Evolutionary conservation across 306 rosid species (phyloP).

Genomic region (Sophora flavescens): DNA sequence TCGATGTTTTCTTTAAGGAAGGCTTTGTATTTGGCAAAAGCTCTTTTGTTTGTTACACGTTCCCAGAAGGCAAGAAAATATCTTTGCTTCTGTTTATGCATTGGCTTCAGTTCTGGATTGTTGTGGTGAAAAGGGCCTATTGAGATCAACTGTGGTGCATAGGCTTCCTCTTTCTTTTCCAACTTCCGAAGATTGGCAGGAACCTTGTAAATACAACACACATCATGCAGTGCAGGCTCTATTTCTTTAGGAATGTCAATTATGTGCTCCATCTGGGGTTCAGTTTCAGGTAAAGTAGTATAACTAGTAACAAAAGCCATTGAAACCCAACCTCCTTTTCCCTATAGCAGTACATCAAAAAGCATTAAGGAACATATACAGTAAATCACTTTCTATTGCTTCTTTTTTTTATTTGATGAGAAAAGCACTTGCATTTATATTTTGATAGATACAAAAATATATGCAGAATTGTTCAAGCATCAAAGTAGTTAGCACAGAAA

Average conservation of each 20-base stretch:
- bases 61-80: slow-evolving; percentile 44
- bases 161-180: slow-evolving; percentile 27
- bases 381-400: not conserved
- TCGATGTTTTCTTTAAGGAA: slow-evolving; percentile 29
- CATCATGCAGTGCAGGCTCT: slow-evolving; percentile 23
- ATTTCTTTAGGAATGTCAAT: slow-evolving; percentile 37
- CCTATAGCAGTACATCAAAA: not conserved
- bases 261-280: slow-evolving; percentile 36
- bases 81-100: slow-evolving; percentile 41
- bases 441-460: not conserved
- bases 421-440: not conserved
- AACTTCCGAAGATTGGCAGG: slow-evolving; percentile 29
- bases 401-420: too few species aligned
- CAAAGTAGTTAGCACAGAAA: not conserved
- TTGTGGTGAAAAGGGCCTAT: slow-evolving; percentile 44
- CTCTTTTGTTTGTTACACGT: slow-evolving; percentile 25
- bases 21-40: slow-evolving; percentile 8
- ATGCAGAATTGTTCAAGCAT: not conserved
- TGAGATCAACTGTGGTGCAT: slow-evolving; percentile 44
- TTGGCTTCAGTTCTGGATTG: slow-evolving; percentile 30
- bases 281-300: not conserved
- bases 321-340: slow-evolving; percentile 16
- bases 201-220: slow-evolving; percentile 51
- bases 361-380: not conserved
- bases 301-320: slow-evolving; percentile 32